Evolutionary conservation across 2,329 filamentous ascomycete species (phyloP), one percentile per base, ranked within the genome.

Genomic region (Pseudogymnoascus sp.): DNA sequence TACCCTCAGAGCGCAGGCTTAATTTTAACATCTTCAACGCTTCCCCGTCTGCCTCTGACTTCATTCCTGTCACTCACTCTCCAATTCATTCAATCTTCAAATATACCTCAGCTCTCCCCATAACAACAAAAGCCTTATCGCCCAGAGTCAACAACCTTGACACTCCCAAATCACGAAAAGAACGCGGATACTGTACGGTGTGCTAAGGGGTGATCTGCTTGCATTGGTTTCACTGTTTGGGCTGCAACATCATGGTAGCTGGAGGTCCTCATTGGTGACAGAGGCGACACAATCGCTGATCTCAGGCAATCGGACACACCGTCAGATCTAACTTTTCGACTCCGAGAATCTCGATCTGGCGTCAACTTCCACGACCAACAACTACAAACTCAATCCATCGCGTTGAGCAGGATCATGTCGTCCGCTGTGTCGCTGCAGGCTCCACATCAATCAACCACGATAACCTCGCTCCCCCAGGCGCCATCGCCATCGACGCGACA

Each of bases 381-480:
- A 33, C 50, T 33, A 19, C 26, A 56, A 56, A 10, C 50, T 33
- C 26, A 53, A 56, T n/a, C 50, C 17, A 60, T 26, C 23, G 42
- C 46, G 42, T 37, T 29, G 46, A 63, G 66, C 67, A 65, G 72
- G 77, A 82, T 79, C 75, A 86, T 84, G 84, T 84, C 82, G 76
- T 85, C 83, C 75, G 83, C 85, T 79, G 82, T 82, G 70, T 77
- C 88, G 73, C 86, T 88, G 75, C 77, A 83, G 67, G 77, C 80
- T 72, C 78, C 82, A 70, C 82, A 83, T 74, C 82, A 83, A 72
- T 76, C 78, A 68, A 75, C 79, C 63, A 77, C 73, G 50, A 73
- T 79, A 62, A 76, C 74, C 68, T 72, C 79, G 65, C 79, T 80
- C 68, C 78, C 82, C 67, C 76, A 83, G 33, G 67, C 77, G 31